Conservation (phyloP, 768 basidiomycete genomes). For the Lactarius indigo region DNA sequence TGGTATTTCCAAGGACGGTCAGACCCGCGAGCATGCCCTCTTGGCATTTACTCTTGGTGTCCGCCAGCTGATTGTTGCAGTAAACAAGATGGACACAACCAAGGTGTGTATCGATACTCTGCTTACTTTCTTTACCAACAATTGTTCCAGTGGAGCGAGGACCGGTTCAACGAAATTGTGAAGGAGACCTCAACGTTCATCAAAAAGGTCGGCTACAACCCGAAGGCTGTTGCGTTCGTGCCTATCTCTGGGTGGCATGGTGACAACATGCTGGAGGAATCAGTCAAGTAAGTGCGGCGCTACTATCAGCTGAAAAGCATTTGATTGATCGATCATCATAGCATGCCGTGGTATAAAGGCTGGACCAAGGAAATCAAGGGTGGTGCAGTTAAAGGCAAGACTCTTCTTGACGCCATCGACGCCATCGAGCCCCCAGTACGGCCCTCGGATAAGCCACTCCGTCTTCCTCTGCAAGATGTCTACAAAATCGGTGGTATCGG, state of each 20-base stretch:
- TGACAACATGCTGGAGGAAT: conserved; percentile 99
- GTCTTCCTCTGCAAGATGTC: conserved; percentile 99
- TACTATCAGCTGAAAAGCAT: neutral
- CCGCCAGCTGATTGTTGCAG: conserved; percentile 98
- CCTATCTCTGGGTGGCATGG: conserved; percentile 99
- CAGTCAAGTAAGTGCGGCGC: conserved; percentile 64
- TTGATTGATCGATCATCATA: conserved; percentile 33
- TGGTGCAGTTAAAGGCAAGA: conserved; percentile 95
- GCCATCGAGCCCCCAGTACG: conserved; percentile 97
- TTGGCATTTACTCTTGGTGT: conserved; percentile 99
- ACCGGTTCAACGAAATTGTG: conserved; percentile 99
- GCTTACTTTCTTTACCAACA: conserved; percentile 8
- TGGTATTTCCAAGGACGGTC: conserved; percentile 99
- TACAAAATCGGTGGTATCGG: conserved; percentile 99
- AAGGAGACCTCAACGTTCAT: conserved; percentile 98
- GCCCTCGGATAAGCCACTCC: conserved; percentile 99
- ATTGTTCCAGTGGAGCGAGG: conserved; percentile 84
- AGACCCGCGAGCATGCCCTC: conserved; percentile 99
- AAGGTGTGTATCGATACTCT: conserved; percentile 51
- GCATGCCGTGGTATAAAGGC: conserved; percentile 99
- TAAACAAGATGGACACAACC: conserved; percentile 99
- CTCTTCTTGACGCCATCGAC: conserved; percentile 98
- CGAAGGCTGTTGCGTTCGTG: conserved; percentile 96
- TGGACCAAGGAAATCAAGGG: conserved; percentile 97
- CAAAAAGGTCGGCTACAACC: conserved; percentile 99